A percentile compares a stretch with the other conserved stretches of the same genome.
Conservation (phyloP, 1,284 basidiomycete genomes). For the Porogramme epimiltina region DNA sequence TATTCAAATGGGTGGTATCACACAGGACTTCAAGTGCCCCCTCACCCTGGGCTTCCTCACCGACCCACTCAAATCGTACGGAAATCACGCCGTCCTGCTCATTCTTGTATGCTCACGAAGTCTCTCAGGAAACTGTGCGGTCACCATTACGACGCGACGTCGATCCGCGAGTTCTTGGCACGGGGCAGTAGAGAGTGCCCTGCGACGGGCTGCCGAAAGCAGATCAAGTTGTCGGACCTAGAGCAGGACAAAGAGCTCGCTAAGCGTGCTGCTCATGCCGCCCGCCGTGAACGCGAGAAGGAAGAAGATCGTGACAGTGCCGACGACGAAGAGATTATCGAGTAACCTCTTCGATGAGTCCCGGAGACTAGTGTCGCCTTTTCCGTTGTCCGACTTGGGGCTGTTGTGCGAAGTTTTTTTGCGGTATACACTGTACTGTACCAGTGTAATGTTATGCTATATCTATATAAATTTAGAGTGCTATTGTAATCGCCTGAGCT, state of each 20-base stretch:
- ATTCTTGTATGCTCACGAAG: constrained; percentile 3
- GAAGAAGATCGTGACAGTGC: constrained; percentile 50
- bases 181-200: constrained; percentile 53
- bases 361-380: background rate
- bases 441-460: constrained; percentile 8
- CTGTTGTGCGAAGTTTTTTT: too few species aligned
- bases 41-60: constrained; percentile 64
- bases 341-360: constrained; percentile 36
- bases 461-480: too few species aligned
- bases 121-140: constrained; percentile 58
- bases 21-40: constrained; percentile 82
- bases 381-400: too few species aligned
- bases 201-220: constrained; percentile 66
- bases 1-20: constrained; percentile 81
- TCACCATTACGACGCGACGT: constrained; percentile 70
- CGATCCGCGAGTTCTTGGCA: constrained; percentile 59
- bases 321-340: constrained; percentile 57
- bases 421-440: constrained; percentile 7
- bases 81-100: constrained; percentile 13
- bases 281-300: constrained; percentile 49
- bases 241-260: constrained; percentile 56
- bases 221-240: constrained; percentile 54
- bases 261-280: constrained; percentile 58
- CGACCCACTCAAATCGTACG: constrained; percentile 78
- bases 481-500: too few species aligned